A percentile compares a stretch with the other conserved stretches of the same genome.
Conservation (phyloP, 352 stramenopile species). For the Phytophthora colocasiae region DNA sequence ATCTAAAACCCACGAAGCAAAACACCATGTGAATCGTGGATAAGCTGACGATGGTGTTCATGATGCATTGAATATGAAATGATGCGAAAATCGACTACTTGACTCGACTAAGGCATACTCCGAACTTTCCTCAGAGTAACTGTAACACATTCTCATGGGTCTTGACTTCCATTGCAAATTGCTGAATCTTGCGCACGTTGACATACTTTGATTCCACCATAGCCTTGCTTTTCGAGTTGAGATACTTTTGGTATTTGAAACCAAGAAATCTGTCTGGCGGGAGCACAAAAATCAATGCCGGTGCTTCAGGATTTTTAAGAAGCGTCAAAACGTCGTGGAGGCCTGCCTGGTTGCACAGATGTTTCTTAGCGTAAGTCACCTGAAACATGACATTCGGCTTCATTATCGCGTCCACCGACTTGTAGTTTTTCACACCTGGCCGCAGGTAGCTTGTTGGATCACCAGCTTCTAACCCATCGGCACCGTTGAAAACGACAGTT, state of each 20-base stretch:
- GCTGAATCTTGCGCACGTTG: constrained; percentile 6
- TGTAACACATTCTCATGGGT: background rate
- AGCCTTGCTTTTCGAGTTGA: background rate
- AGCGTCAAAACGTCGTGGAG: constrained; percentile 7
- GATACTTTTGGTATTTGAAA: constrained; percentile 12
- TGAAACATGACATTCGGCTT: constrained; percentile 13
- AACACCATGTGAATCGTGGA: too few relatives aligned
- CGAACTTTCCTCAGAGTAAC: too few relatives aligned
- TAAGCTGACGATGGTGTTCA: too few relatives aligned
- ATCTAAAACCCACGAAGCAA: background rate
- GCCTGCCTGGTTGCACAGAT: constrained; percentile 8
- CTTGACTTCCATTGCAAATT: constrained; percentile 9
- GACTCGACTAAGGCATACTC: too few relatives aligned
- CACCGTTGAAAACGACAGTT: constrained; percentile 7
- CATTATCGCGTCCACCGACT: constrained; percentile 10
- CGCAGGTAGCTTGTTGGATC: background rate
- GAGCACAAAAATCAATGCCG: constrained; percentile 4
- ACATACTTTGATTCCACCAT: background rate
- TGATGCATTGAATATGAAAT: too few relatives aligned
- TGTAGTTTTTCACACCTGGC: constrained; percentile 2
- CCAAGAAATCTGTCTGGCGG: constrained; percentile 11
- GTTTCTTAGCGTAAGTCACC: constrained; percentile 8
- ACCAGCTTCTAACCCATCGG: constrained; percentile 1
- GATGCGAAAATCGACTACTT: too few relatives aligned
- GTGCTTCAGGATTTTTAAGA: constrained; percentile 3